Percentiles rank a stretch among this genome's conserved stretches.
Evolutionary conservation across 768 basidiomycete species (phyloP).

Genomic region (Xerocomus potaroensis): DNA sequence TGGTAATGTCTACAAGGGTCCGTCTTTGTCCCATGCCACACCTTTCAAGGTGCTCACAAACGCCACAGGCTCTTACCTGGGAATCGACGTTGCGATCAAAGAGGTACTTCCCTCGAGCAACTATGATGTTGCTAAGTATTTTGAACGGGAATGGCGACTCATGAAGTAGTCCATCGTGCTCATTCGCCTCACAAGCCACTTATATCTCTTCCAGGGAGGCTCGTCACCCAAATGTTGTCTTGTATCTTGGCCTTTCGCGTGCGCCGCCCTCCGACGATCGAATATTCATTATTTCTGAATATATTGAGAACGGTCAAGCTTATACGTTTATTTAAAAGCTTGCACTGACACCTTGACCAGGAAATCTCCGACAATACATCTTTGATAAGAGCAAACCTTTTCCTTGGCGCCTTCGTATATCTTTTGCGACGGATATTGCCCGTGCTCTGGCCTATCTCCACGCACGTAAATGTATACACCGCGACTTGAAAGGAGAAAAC

Average conservation of each 20-base stretch:
- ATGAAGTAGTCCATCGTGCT: slow-evolving; percentile 62
- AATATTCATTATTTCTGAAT: slow-evolving; percentile 95
- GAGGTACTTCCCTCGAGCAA: slow-evolving; percentile 89
- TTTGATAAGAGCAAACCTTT: slow-evolving; percentile 78
- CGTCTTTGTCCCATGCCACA: slow-evolving; percentile 6
- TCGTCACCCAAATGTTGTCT: slow-evolving; percentile 88
- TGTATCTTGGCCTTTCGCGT: slow-evolving; percentile 86
- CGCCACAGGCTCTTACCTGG: slow-evolving; percentile 77
- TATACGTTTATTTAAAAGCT: not conserved
- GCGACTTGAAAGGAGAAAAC: slow-evolving; percentile 97
- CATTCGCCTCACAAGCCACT: not conserved
- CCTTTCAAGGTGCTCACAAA: slow-evolving; percentile 4
- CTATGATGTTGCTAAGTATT: slow-evolving; percentile 96
- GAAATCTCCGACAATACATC: slow-evolving; percentile 86
- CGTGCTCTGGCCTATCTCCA: slow-evolving; percentile 97
- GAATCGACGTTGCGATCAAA: slow-evolving; percentile 94
- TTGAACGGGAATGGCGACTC: slow-evolving; percentile 96
- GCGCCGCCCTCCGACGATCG: slow-evolving; percentile 75
- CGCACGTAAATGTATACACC: slow-evolving; percentile 84
- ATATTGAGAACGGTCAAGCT: slow-evolving; percentile 71
- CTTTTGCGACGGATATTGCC: slow-evolving; percentile 92
- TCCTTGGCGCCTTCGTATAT: slow-evolving; percentile 90
- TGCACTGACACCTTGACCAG: slow-evolving; percentile 13
- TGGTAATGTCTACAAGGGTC: slow-evolving; percentile 83
- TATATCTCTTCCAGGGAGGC: slow-evolving; percentile 51